Conservation (phyloP, 1,139 yeast species). For the Candida sanyaensis region DNA sequence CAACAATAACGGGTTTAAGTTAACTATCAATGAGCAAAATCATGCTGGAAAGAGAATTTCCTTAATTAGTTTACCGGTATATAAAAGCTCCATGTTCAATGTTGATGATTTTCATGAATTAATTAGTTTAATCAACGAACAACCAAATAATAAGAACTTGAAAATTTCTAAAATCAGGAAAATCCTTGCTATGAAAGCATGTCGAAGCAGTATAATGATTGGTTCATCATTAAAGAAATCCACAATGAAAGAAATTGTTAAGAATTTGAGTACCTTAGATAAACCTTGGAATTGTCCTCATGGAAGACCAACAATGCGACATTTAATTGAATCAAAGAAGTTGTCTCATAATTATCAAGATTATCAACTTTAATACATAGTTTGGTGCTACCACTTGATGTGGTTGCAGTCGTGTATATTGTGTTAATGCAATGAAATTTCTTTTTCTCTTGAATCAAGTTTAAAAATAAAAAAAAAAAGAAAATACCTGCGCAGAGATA, state of each 20-base stretch:
- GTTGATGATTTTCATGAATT: constrained; percentile 74
- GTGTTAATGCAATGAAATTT: no score
- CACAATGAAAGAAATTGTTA: constrained; percentile 70
- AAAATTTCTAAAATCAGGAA: constrained; percentile 77
- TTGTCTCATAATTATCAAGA: constrained; percentile 14
- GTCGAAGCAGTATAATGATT: constrained; percentile 91
- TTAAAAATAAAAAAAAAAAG: no score
- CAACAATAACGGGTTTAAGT: constrained; percentile 71
- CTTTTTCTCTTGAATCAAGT: no score
- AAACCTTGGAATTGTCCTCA: constrained; percentile 99
- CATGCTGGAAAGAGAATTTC: constrained; percentile 60
- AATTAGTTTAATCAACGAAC: constrained; percentile 53
- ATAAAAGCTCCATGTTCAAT: constrained; percentile 69
- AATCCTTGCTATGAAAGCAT: constrained; percentile 93
- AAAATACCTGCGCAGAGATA: no score
- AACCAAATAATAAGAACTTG: constrained; percentile 38
- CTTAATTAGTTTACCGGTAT: constrained; percentile 68
- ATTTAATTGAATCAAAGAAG: constrained; percentile 58
- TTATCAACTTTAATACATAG: constrained; percentile 9
- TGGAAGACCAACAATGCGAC: constrained; percentile 96
- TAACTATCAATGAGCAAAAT: constrained; percentile 42
- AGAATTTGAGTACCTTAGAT: constrained; percentile 67
- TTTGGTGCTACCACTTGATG: neutral
- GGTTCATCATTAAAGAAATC: constrained; percentile 64
- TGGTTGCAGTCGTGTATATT: neutral